Evolutionary conservation across 2,329 filamentous ascomycete species (phyloP).

Genomic region (Fusarium sp.): DNA sequence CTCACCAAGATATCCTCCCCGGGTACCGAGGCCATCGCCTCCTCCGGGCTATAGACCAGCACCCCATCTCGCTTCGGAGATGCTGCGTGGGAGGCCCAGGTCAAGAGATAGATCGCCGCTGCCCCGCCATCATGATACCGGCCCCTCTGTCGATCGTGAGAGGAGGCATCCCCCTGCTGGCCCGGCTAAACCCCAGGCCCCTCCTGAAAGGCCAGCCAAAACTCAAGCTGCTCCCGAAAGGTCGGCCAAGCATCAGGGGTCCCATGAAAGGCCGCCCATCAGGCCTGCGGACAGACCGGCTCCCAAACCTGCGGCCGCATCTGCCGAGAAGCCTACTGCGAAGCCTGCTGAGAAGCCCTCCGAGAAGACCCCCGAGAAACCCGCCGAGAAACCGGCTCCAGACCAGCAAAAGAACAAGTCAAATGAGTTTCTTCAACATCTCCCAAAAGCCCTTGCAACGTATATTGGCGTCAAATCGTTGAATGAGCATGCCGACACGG

Average conservation of each 20-base stretch:
- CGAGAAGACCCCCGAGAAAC: neutral
- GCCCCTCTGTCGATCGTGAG: neutral
- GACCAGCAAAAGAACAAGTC: constrained; percentile 5
- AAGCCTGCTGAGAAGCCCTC: constrained; percentile 4
- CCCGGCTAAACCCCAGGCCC: neutral
- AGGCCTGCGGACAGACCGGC: neutral
- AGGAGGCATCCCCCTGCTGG: neutral
- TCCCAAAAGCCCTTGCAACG: constrained; percentile 43
- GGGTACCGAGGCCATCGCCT: constrained; percentile 12
- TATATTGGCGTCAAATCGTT: constrained; percentile 45
- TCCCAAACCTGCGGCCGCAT: neutral
- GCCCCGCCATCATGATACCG: neutral
- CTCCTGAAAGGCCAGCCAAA: neutral
- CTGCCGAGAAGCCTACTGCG: neutral
- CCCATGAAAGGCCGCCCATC: neutral
- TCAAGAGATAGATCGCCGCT: constrained; percentile 26
- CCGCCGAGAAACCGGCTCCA: neutral
- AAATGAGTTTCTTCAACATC: constrained; percentile 33
- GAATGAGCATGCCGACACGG: constrained; percentile 46
- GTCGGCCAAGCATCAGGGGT: neutral
- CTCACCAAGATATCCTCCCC: constrained; percentile 11
- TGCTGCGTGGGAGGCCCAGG: constrained; percentile 18
- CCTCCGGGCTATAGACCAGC: constrained; percentile 24
- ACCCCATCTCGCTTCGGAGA: constrained; percentile 14
- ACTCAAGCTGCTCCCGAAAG: neutral